These are phyloP conservation scores for Stellera chamaejasme DNA, from an alignment of 345 rosid species.

Conservation along the genomic window DNA sequence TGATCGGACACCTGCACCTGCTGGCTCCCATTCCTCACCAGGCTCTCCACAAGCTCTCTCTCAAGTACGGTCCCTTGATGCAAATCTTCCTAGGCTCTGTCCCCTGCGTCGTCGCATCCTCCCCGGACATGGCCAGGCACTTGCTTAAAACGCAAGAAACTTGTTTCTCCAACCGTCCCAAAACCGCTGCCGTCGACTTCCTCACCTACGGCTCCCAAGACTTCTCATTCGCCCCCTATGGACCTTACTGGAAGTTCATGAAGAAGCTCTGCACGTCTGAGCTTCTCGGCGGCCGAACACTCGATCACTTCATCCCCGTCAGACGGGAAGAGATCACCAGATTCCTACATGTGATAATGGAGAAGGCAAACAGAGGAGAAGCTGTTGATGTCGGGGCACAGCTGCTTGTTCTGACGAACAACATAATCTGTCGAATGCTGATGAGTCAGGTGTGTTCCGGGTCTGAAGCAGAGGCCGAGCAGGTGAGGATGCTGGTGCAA, in stretches of 20 bases:
- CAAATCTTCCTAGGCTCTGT: slow-evolving; percentile 43
- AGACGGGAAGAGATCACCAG: slow-evolving; percentile 28
- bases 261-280: slow-evolving; percentile 47
- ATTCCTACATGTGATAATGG: slow-evolving; percentile 19
- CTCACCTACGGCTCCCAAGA: slow-evolving; percentile 47
- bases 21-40: slow-evolving; percentile 51
- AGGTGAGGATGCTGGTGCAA: slow-evolving; percentile 33
- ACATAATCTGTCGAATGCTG: slow-evolving; percentile 33
- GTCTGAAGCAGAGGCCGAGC: slow-evolving; percentile 31
- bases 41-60: slow-evolving; percentile 50
- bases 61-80: slow-evolving; percentile 45
- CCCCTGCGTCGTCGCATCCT: slow-evolving; percentile 48
- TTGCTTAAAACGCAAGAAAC: slow-evolving; percentile 61
- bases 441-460: slow-evolving; percentile 34
- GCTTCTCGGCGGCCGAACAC: slow-evolving; percentile 31
- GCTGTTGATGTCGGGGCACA: slow-evolving; percentile 35
- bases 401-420: slow-evolving; percentile 28
- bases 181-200: slow-evolving; percentile 26
- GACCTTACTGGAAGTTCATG: slow-evolving; percentile 61
- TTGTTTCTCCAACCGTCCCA: slow-evolving; percentile 35
- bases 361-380: slow-evolving; percentile 24
- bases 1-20: slow-evolving; percentile 64
- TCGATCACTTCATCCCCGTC: slow-evolving; percentile 29
- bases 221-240: slow-evolving; percentile 47
- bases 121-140: slow-evolving; percentile 49